phyloP scores from a whole-genome alignment of 116 monocot species.

The Iris pallida region DNA sequence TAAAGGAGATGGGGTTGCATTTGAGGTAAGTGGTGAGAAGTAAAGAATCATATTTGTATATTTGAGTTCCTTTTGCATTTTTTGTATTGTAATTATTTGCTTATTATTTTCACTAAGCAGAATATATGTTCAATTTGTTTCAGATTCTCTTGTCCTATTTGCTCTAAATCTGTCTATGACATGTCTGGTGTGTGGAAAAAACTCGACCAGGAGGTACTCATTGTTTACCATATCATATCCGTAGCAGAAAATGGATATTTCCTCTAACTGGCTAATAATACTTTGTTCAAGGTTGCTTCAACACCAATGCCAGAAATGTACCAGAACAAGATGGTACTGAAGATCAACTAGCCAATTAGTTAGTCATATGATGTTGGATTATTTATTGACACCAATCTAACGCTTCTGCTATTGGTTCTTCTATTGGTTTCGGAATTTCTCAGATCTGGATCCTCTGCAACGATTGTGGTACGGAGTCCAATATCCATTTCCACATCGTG shows the following conservation, averaged over 20 bases:
- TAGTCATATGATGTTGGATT: not conserved
- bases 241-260: not conserved
- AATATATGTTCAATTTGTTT: not conserved
- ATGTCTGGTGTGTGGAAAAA: slow-evolving; percentile 78
- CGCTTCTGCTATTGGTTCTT: not conserved
- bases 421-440: not conserved
- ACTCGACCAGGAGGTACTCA: slow-evolving; percentile 63
- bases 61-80: not conserved
- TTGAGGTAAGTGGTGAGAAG: slow-evolving; percentile 46
- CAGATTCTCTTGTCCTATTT: slow-evolving; percentile 85
- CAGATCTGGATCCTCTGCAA: slow-evolving; percentile 93
- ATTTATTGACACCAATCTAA: too few species aligned
- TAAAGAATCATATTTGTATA: not conserved
- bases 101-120: not conserved
- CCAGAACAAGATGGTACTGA: slow-evolving; percentile 66
- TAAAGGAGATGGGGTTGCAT: slow-evolving; percentile 70
- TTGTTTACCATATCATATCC: not conserved
- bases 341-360: not conserved
- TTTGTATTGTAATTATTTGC: not conserved
- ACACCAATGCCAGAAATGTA: slow-evolving; percentile 73
- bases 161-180: slow-evolving; percentile 77
- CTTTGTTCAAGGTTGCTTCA: slow-evolving; percentile 54
- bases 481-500: slow-evolving; percentile 69
- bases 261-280: not conserved
- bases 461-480: slow-evolving; percentile 63